Base-by-base conservation (phyloP, 345 rosid species). In the Euphorbia peplus region DNA sequence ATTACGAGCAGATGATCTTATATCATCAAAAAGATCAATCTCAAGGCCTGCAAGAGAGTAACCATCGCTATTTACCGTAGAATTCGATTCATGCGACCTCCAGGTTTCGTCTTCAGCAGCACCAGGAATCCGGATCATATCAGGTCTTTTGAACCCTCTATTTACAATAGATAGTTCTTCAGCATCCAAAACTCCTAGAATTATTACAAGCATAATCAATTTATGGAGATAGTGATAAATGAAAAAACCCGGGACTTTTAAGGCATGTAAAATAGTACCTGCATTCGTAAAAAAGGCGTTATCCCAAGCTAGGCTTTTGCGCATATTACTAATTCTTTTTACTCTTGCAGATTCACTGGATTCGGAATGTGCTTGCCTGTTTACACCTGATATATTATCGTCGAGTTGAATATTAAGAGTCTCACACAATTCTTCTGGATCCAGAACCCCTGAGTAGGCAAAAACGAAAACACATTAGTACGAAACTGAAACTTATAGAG, bases 301-400 rank as follows among this genome's bases (percentile, higher is more conserved):
- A 65, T 85, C 89, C 87, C 87, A 85, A 52, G 89, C 78, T 62
- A 85, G 79, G 56, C 87, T 85, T 76, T 76, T 67, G 5, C 85
- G 79, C 35, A 50, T 6, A 46, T 52, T 63, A 52, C 57, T 66
- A 55, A 39, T 70, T 10, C 70, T 74, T 47, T 54, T 60, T 18
- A 66, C 62, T 42, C n/a, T 63, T 52, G 71, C 75, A 51, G 73
- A 47, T n/a, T 59, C 73, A 30, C n/a, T 15, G 24, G 75, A 62
- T 32, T 32, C 72, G 63, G 72, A 64, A 15, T 63, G 73, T 39
- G 26, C 25, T 11, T 48, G 29, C 73, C 30, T 52, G 8, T 44
- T 35, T 24, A 42, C 62, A 29, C 42, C 44, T 24, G 1, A 63
- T 52, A 65, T 75, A 64, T 63, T 56, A 19, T 78, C 78, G 50